Percentiles rank a stretch among this genome's conserved stretches.
Conservation (phyloP, 2,329 filamentous ascomycete genomes). For the Anthostomella pinea region DNA sequence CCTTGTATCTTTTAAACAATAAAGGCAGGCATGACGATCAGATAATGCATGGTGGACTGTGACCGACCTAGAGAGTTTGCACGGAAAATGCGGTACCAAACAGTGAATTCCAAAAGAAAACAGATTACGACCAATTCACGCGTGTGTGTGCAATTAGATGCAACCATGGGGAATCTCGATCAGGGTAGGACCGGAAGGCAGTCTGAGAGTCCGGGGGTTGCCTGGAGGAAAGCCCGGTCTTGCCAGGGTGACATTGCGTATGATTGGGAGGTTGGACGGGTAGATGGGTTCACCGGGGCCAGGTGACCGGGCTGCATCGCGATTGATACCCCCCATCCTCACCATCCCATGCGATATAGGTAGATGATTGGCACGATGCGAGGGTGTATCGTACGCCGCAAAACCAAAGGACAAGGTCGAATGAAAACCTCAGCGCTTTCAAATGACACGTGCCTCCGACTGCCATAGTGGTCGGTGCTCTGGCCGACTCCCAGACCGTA, state of each 20-base stretch:
- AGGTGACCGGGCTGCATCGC: conserved; percentile 3
- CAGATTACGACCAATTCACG: no score
- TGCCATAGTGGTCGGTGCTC: not conserved
- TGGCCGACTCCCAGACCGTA: not conserved
- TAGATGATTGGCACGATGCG: not conserved
- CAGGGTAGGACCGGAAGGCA: conserved; percentile 2
- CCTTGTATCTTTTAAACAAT: no score
- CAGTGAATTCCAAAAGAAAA: no score
- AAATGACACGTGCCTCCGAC: not conserved
- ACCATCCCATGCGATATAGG: not conserved
- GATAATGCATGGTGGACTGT: no score
- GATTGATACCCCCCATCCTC: not conserved
- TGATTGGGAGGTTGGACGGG: no score
- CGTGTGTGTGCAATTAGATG: conserved; percentile 1
- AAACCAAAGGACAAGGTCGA: not conserved
- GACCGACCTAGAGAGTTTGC: no score
- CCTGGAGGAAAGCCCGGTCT: conserved; percentile 1
- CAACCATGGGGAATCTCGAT: conserved; percentile 2
- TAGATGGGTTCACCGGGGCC: no score
- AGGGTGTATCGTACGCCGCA: no score
- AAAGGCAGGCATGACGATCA: no score
- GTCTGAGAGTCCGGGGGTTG: conserved; percentile 1
- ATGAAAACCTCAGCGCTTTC: not conserved
- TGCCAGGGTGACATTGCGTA: conserved; percentile 1
- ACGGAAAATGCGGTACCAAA: no score